A percentile compares a stretch with the other conserved stretches of the same genome.
Evolutionary conservation across 2,329 filamentous ascomycete species (phyloP).

Genomic region (Didymella pomorum): DNA sequence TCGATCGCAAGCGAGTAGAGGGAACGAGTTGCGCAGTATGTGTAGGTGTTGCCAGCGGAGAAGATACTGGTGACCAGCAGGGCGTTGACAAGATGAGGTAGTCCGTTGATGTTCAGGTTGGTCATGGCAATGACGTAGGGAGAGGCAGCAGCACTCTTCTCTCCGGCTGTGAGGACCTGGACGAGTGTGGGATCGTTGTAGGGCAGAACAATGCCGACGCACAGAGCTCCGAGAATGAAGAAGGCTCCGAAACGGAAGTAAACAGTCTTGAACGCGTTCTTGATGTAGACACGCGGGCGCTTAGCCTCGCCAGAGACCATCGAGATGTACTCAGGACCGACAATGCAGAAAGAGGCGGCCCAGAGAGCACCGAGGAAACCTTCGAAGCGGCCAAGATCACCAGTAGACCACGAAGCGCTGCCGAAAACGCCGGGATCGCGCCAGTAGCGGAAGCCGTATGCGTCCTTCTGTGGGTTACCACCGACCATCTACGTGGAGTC

Average conservation of each 20-base stretch:
- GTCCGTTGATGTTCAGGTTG: slow-evolving; percentile 60
- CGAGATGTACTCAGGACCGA: slow-evolving; percentile 59
- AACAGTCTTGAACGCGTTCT: slow-evolving; percentile 58
- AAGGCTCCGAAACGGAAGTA: slow-evolving; percentile 57
- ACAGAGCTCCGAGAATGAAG: slow-evolving; percentile 57
- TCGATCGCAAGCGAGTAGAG: slow-evolving; percentile 63
- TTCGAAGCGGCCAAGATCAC: slow-evolving; percentile 43
- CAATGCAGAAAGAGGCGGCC: slow-evolving; percentile 57
- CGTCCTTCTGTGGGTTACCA: slow-evolving; percentile 54
- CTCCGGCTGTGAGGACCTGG: slow-evolving; percentile 51
- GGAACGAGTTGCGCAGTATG: slow-evolving; percentile 62
- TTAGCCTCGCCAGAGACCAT: slow-evolving; percentile 59
- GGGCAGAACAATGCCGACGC: slow-evolving; percentile 59
- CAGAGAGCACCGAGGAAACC: slow-evolving; percentile 52
- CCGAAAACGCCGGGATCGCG: slow-evolving; percentile 48
- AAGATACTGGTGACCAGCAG: slow-evolving; percentile 63
- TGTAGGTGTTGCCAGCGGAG: slow-evolving; percentile 64
- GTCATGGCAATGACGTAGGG: slow-evolving; percentile 71
- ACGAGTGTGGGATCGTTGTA: slow-evolving; percentile 76
- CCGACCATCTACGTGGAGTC: slow-evolving; percentile 46
- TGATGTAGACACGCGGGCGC: slow-evolving; percentile 56
- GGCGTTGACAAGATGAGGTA: slow-evolving; percentile 67
- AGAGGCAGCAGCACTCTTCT: slow-evolving; percentile 61
- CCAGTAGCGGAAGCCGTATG: slow-evolving; percentile 58
- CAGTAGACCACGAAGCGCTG: slow-evolving; percentile 31